Percentiles rank a stretch among this genome's conserved stretches.
These are phyloP conservation scores for Fraxinus greggii DNA, from an alignment of 305 asterid species.

Conservation along the genomic window DNA sequence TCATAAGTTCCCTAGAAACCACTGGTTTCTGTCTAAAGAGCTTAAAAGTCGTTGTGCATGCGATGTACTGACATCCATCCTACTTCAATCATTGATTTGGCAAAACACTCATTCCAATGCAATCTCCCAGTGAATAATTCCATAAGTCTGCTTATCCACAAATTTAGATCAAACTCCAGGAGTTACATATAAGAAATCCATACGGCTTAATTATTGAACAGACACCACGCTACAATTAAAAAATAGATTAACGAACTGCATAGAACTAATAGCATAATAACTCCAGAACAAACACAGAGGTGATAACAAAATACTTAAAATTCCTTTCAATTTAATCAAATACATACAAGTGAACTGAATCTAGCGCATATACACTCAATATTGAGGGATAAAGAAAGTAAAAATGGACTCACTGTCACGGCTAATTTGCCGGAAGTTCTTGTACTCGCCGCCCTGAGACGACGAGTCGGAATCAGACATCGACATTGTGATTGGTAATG, in stretches of 20 bases:
- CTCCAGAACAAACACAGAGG: background rate
- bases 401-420: constrained; percentile 73
- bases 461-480: constrained; percentile 95
- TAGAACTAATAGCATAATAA: background rate
- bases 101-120: background rate
- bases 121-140: background rate
- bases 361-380: background rate
- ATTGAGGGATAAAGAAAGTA: background rate
- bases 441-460: constrained; percentile 87
- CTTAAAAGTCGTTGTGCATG: background rate
- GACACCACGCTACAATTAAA: background rate
- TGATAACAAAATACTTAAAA: background rate
- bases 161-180: background rate
- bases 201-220: background rate
- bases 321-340: constrained; percentile 5
- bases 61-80: background rate
- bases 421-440: constrained; percentile 78
- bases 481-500: constrained; percentile 46
- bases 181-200: background rate
- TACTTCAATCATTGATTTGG: background rate
- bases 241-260: background rate
- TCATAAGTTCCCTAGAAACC: background rate
- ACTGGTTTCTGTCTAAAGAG: background rate
- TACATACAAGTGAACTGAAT: background rate
- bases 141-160: background rate